A percentile compares a stretch with the other conserved stretches of the same genome.
Evolutionary conservation across 148 eudicot genomes (phyloP).

Genomic region (Suaeda aralocaspica): DNA sequence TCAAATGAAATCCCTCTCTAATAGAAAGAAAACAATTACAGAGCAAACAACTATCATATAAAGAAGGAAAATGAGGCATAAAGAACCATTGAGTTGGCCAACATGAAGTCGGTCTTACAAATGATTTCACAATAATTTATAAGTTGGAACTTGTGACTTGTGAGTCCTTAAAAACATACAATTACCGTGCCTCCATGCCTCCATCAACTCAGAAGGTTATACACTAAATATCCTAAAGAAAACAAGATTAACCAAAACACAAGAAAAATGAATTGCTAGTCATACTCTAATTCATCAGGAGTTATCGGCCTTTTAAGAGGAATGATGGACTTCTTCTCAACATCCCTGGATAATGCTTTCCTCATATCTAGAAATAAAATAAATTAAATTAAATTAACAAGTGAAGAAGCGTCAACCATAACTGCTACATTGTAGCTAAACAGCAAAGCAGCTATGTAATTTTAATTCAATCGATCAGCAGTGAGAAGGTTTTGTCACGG

Average conservation of each 20-base stretch:
- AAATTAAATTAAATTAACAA: too few relatives aligned
- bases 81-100: too few relatives aligned
- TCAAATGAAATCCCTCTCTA: too few relatives aligned
- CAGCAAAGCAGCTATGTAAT: neutral
- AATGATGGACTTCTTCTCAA: conserved; percentile 58
- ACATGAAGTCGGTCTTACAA: too few relatives aligned
- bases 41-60: too few relatives aligned
- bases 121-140: too few relatives aligned
- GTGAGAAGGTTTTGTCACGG: neutral
- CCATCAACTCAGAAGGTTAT: too few relatives aligned
- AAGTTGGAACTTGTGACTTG: too few relatives aligned
- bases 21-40: too few relatives aligned
- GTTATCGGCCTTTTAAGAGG: conserved; percentile 62
- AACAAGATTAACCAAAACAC: neutral
- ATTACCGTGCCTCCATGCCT: neutral
- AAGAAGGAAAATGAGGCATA: too few relatives aligned
- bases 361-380: conserved; percentile 50
- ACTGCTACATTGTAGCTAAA: neutral
- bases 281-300: conserved; percentile 69
- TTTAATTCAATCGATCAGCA: neutral
- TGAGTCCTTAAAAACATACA: neutral
- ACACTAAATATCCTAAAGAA: neutral
- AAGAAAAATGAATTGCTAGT: conserved; percentile 24
- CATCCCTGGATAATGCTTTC: conserved; percentile 60
- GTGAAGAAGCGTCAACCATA: neutral